Base-by-base conservation (phyloP, 306 rosid genomes). In the Purshia tridentata region DNA sequence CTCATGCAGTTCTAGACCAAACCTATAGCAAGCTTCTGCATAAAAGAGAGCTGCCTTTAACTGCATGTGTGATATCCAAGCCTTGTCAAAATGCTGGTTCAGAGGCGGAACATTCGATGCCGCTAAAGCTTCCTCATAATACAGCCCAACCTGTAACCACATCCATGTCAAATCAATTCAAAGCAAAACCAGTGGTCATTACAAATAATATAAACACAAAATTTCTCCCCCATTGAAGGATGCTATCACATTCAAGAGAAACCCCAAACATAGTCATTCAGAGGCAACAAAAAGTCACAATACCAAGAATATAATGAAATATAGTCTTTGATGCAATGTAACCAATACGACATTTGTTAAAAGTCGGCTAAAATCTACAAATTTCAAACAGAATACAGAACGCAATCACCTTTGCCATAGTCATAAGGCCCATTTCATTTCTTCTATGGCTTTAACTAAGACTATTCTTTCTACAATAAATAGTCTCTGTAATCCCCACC, bases 81-180 rank as follows among this genome's bases (percentile, higher is more conserved):
- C 84, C 85, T 77, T 91, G 48, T 94, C 99, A 52, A 94, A 94
- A 88, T 94, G 96, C 84, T 84, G 91, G 80, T 61, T 90, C 76
- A 94, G 76, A 76, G 98, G 96, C 6, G 88, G 85, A 59, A 80
- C 91, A 76, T 81, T 91, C 59, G 89, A 75, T 4, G 96, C 89
- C 9, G 93, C 96, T 60, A 90, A 91, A 75, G 96, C 93, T 85
- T 94, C 98, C 84, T 94, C 99, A 3, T 94, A 94, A 81, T 88
- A 94, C 67, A 88, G 57, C 64, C 99, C 98, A 75, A 88, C 99
- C 99, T 94, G 84, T 67, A 82, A 76, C 72, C 23, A 37, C 45
- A 67, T 73, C 64, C 79, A 77, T 19, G 41, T 49, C 75, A 69
- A 75, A 78, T 23, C 53, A 79, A 23, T 23, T 70, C n/a, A 72